Conservation (phyloP, 306 rosid genomes). For the Neltuma alba region DNA sequence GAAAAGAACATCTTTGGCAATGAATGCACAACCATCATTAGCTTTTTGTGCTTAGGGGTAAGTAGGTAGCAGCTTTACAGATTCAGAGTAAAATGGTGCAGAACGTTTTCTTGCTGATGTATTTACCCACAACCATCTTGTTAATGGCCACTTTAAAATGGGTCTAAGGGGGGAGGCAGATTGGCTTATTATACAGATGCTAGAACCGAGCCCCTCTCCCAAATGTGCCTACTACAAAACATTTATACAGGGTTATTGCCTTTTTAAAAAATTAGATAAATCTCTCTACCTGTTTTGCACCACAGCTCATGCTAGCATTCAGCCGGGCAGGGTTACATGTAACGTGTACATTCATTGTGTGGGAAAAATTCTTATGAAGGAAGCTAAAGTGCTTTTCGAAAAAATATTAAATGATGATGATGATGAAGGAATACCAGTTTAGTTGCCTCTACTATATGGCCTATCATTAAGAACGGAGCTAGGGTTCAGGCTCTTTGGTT, state of each 20-base stretch:
- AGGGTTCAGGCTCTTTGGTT: conserved; percentile 54
- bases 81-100: conserved; percentile 61
- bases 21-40: conserved; percentile 46
- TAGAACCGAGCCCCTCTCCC: conserved; percentile 67
- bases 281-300: conserved; percentile 58
- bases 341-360: conserved; percentile 75
- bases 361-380: conserved; percentile 59
- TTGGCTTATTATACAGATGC: conserved; percentile 67
- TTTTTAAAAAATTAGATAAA: conserved; percentile 49
- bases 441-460: conserved; percentile 73
- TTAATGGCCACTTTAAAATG: conserved; percentile 68
- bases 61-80: conserved; percentile 62
- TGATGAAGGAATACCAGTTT: conserved; percentile 40
- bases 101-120: conserved; percentile 54
- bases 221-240: conserved; percentile 66
- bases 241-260: conserved; percentile 71
- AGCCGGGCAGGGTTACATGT: conserved; percentile 68
- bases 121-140: conserved; percentile 70
- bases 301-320: conserved; percentile 58
- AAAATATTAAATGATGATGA: conserved; percentile 53
- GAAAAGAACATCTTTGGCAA: conserved; percentile 63
- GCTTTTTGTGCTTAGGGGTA: conserved; percentile 62
- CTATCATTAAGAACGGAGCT: conserved; percentile 60
- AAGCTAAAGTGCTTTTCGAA: conserved; percentile 57
- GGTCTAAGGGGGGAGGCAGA: conserved; percentile 64